Base-by-base conservation (phyloP, 768 basidiomycete genomes). In the Steccherinum ochraceum region DNA sequence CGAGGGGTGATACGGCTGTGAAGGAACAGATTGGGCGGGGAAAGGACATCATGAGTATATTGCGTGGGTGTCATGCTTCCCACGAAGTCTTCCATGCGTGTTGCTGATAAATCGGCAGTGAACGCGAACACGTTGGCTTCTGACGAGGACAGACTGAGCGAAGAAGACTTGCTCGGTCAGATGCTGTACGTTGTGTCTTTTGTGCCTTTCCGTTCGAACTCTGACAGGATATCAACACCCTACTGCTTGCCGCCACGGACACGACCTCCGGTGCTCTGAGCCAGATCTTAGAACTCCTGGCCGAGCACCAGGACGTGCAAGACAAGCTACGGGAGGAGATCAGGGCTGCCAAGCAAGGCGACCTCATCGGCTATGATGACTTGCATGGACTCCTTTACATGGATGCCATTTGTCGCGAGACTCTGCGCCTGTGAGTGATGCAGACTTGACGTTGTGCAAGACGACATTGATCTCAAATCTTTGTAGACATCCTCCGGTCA, bases 41-140 rank as follows among this genome's bases (percentile, higher is more conserved):
- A 11, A 70, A 73, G 30, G 76, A 77, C 56, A 68, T 79, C 21
- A 67, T 78, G 48, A 76, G 70, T 47, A 65, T 76, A 35, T 57
- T 78, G 13, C 61, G 76, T 78, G 53, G 46, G 72, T 58, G 4
- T n/a, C 2, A 2, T 27, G 44, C 3, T 11, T 19, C 4, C 42
- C 2, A 42, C 1, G n/a, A 20, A 12, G 51, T 21, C 47, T 19
- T 25, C 26, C 13, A 5, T 21, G 27, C 3, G 42, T 13, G 21
- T 26, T 7, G 10, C 2, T 46, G n/a, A n/a, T n/a, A n/a, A n/a
- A n/a, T n/a, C n/a, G n/a, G 25, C 24, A 53, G 55, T 56, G 44
- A 49, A 44, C n/a, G 41, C 35, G 7, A 56, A 56, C 40, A 50
- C 41, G 45, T 24, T 24, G 24, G 48, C 55, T 12, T 13, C 51